Percentiles rank a stretch among this genome's conserved stretches.
These are phyloP conservation scores for Maudiozyma humilis DNA, from an alignment of 1,139 yeast species.

Conservation along the genomic window DNA sequence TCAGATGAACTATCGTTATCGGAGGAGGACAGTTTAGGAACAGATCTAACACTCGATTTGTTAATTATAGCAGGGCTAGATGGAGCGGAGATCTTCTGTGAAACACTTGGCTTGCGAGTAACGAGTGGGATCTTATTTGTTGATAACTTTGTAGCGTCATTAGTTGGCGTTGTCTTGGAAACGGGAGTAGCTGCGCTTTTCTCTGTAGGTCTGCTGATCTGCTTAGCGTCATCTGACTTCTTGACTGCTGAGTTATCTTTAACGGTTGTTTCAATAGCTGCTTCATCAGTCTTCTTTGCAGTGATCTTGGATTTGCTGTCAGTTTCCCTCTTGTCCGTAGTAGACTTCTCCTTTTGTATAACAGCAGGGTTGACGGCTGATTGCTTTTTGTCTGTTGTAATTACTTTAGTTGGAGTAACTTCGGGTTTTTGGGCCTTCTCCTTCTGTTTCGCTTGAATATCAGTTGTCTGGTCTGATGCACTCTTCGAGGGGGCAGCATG, in stretches of 20 bases:
- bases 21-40: background rate
- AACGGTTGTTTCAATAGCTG: background rate
- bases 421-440: background rate
- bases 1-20: conserved; percentile 5
- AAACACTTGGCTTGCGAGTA: too few species aligned
- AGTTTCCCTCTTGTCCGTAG: background rate
- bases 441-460: background rate
- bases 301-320: background rate
- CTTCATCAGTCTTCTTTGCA: background rate
- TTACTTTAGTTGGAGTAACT: too few species aligned
- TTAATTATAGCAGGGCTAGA: background rate
- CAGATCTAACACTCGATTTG: too few species aligned
- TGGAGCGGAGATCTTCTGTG: too few species aligned
- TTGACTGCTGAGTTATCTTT: background rate
- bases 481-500: too few species aligned
- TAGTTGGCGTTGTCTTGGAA: background rate
- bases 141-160: too few species aligned
- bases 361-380: background rate
- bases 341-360: background rate
- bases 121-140: too few species aligned
- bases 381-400: too few species aligned
- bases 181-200: background rate
- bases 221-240: background rate
- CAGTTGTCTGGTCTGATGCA: background rate
- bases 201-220: background rate